Evolutionary conservation across 2,329 filamentous ascomycete species (phyloP), one percentile per base, ranked within the genome.

Genomic region (Colletotrichum sp.): DNA sequence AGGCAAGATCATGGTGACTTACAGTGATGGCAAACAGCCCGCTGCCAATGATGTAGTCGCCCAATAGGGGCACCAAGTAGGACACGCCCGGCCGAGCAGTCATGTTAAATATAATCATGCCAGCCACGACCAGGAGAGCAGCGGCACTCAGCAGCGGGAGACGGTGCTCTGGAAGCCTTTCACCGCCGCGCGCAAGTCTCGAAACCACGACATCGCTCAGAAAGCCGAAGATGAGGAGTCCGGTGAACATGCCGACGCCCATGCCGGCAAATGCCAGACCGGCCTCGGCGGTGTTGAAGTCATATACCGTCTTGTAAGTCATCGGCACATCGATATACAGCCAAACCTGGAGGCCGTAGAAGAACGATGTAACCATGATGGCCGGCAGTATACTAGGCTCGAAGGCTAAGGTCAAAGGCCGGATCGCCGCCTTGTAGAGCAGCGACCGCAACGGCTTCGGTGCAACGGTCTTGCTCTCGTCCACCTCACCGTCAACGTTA

Each of bases 271-370:
- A 76, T 7, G 63, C 57, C 32, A 63, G 18, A 4, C 71, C 66
- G 26, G 67, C 61, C 39, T 68, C 43, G 18, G 24, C 36, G 52
- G 55, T 74, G 21, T 34, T 71, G 67, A 71, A 74, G 32, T 28
- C 39, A n/a, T 64, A 71, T 6, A 68, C 67, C 7, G 36, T 16
- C 66, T 71, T 75, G 8, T 71, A 75, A 43, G 61, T 64, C 66
- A 68, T 74, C 12, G 74, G 67, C 9, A 76, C 57, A 9, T 75
- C 71, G 24, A 76, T 75, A 7, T 67, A 75, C 64, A 67, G 24
- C 71, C 61, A 68, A 8, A 71, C 71, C 14, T 75, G 67, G 14
- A 75, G 71, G 18, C 67, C 66, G 36, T 71, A 71, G 67, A 71
- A 76, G 39, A 71, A 76, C n/a, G 71, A 65, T 6, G 14, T 74